phyloP scores from a whole-genome alignment of 129 eudicot species.

The Calendula officinalis region DNA sequence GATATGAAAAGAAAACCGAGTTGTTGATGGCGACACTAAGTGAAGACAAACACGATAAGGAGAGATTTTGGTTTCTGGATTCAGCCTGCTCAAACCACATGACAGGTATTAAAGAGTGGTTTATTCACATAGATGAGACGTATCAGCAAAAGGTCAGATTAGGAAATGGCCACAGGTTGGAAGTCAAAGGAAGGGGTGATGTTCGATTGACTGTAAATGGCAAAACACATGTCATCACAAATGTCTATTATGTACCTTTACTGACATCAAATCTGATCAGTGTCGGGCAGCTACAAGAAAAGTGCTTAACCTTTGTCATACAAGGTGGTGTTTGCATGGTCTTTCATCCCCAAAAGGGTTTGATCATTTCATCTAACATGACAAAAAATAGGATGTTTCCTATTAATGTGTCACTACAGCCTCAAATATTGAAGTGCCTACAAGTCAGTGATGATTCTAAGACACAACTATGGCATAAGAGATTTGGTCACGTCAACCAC shows the following conservation, averaged over 20 bases:
- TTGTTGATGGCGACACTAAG: not conserved
- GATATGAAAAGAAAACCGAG: not conserved
- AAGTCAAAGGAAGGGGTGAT: constrained; percentile 16
- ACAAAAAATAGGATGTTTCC: not conserved
- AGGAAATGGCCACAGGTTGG: constrained; percentile 12
- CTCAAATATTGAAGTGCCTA: too few species aligned
- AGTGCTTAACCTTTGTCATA: not conserved
- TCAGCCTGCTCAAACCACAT: constrained; percentile 4
- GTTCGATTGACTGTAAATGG: not conserved
- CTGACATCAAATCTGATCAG: constrained; percentile 7
- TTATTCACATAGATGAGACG: not conserved
- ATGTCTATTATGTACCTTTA: constrained; percentile 5
- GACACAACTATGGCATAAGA: constrained; percentile 10
- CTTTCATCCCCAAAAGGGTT: not conserved
- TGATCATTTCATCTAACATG: not conserved
- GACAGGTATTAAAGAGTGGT: constrained; percentile 16
- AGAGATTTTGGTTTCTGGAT: not conserved
- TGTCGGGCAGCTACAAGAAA: constrained; percentile 10
- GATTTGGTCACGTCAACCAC: not conserved
- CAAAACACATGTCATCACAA: not conserved
- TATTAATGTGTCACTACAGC: too few species aligned
- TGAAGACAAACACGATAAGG: not conserved
- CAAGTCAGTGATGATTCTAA: not conserved
- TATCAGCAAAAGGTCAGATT: not conserved
- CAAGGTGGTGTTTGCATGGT: not conserved